Evolutionary conservation across 2,329 filamentous ascomycete species (phyloP), one percentile per base, ranked within the genome.

Genomic region (Onygenales sp.): DNA sequence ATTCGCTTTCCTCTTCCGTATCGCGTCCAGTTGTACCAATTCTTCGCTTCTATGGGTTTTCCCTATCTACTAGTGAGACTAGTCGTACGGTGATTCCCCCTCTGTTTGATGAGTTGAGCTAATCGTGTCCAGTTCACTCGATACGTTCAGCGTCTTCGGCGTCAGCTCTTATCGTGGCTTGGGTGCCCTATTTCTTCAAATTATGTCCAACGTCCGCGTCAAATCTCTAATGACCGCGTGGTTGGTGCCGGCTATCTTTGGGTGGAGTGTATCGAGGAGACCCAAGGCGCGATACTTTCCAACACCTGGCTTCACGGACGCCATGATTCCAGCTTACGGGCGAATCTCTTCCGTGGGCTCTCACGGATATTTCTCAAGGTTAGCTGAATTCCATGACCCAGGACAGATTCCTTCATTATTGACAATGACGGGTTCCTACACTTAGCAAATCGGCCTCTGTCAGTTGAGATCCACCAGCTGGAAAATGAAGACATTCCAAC

Each of bases 341-440:
- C 17, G 2, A 64, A 61, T 45, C 53, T 64, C 9, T 63, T 61
- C 50, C 52, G 32, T 13, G 50, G 38, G 32, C 52, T 61, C 11
- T 56, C 57, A 13, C 55, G 52, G 1, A 59, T 62, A 33, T 50
- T 62, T 2, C 17, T 63, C 7, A 54, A 51, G 14, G 7, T 61
- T 3, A 50, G 43, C 2, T 52, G 58, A 7, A 57, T 54, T n/a
- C 59, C 64, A 33, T 50, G 66, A 10, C 62, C 62, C 7, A 58
- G 60, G 7, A 71, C 71, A 43, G 67, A 67, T 4, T 70, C 69
- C 8, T 59, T 64, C 11, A 59, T 57, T 11, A 59, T 71, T 13
- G 56, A 67, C 48, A 46, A 61, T 5, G 35, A 61, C n/a, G 59
- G 64, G 8, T 54, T 54, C 35, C 36, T 65, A 10, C 52, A 44